phyloP scores from a whole-genome alignment of 139 green algal species.

The Chlamydomonas sp. region DNA sequence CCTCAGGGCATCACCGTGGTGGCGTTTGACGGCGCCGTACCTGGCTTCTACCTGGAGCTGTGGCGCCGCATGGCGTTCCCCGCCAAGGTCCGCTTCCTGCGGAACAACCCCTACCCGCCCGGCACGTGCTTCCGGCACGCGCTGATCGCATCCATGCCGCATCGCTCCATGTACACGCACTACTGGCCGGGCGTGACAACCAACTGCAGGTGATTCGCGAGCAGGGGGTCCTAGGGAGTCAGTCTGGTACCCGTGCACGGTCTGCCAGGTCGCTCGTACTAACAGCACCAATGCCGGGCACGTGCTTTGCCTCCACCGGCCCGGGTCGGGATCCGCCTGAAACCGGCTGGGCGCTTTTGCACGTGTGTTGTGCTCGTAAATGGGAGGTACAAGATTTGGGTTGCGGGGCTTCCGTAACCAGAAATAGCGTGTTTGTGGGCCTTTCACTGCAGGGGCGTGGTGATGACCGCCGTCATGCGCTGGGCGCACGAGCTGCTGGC shows the following conservation, averaged over 20 bases:
- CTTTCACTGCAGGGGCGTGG: background rate
- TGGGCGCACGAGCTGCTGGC: constrained; percentile 22
- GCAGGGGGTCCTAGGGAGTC: too few relatives aligned
- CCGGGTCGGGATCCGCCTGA: too few relatives aligned
- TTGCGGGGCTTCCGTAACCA: too few relatives aligned
- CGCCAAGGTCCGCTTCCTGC: constrained; percentile 24
- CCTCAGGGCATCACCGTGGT: constrained; percentile 29
- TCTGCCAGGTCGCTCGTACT: too few relatives aligned
- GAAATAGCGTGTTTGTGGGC: too few relatives aligned
- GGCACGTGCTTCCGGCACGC: constrained; percentile 32
- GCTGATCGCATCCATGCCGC: constrained; percentile 30
- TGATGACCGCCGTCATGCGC: background rate
- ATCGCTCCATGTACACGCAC: constrained; percentile 22
- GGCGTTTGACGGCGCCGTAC: background rate
- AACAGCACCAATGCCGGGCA: too few relatives aligned
- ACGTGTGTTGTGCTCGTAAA: too few relatives aligned
- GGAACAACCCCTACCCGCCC: constrained; percentile 2
- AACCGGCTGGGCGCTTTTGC: too few relatives aligned
- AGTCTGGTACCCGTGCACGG: too few relatives aligned
- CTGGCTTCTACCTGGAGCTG: constrained; percentile 33
- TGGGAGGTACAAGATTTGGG: too few relatives aligned
- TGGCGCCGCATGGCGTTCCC: constrained; percentile 30
- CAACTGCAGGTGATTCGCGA: background rate
- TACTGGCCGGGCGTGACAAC: constrained; percentile 12
- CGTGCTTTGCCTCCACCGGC: too few relatives aligned